A percentile compares a stretch with the other conserved stretches of the same genome.
phyloP scores from a whole-genome alignment of 129 eudicot genomes.

The Lactuca saligna region DNA sequence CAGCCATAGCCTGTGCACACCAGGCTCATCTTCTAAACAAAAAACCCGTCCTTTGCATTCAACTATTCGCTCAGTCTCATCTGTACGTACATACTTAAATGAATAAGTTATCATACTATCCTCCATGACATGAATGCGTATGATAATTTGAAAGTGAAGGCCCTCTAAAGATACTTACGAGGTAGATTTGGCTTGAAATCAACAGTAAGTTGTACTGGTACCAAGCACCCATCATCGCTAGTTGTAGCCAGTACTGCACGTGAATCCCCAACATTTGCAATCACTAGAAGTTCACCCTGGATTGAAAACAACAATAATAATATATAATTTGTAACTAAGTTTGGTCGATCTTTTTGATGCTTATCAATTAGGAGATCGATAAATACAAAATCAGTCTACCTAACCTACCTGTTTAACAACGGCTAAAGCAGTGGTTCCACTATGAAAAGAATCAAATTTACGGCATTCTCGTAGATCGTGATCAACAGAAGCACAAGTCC shows the following conservation, averaged over 20 bases:
- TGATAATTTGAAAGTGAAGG: background rate
- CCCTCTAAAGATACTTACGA: slow-evolving; percentile 44
- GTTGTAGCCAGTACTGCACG: slow-evolving; percentile 77
- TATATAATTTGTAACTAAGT: background rate
- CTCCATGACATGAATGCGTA: background rate
- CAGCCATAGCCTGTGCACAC: slow-evolving; percentile 80
- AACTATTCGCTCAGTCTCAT: slow-evolving; percentile 75
- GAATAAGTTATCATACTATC: background rate
- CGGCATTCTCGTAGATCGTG: slow-evolving; percentile 56
- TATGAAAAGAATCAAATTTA: slow-evolving; percentile 62
- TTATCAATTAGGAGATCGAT: background rate
- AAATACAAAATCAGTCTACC: background rate
- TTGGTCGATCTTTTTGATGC: background rate
- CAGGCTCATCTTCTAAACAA: slow-evolving; percentile 79
- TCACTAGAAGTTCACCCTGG: slow-evolving; percentile 63
- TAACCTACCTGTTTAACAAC: slow-evolving; percentile 66
- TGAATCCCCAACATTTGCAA: slow-evolving; percentile 91
- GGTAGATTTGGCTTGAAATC: slow-evolving; percentile 92
- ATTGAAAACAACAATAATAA: background rate
- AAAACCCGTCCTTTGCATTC: slow-evolving; percentile 71
- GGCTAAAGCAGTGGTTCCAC: slow-evolving; percentile 86
- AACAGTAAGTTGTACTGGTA: slow-evolving; percentile 61
- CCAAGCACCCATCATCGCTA: slow-evolving; percentile 55
- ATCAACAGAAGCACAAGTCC: slow-evolving; percentile 75
- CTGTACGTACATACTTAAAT: slow-evolving; percentile 33